These are phyloP conservation scores for Spiromastix sp. DNA, from an alignment of 2,329 filamentous ascomycete genomes.

Conservation along the genomic window DNA sequence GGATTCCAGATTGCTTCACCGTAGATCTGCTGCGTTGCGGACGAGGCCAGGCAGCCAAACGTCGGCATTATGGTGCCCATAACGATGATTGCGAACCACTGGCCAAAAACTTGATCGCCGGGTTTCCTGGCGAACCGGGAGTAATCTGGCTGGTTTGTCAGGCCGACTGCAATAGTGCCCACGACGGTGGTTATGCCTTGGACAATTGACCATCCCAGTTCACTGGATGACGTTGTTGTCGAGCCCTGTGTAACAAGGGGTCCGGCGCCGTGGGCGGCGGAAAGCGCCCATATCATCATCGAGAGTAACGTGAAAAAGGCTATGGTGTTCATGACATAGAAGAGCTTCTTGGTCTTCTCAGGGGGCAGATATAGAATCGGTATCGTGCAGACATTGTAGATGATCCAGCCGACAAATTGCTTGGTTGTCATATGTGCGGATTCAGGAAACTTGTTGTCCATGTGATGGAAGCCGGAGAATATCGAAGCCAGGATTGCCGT, in stretches of 20 bases:
- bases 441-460: conserved; percentile 26
- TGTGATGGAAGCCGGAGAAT: conserved; percentile 24
- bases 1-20: conserved; percentile 35
- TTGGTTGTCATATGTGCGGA: conserved; percentile 24
- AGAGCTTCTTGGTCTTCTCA: conserved; percentile 14
- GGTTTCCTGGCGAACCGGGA: conserved; percentile 33
- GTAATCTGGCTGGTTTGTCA: conserved; percentile 38
- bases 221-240: conserved; percentile 5
- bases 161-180: conserved; percentile 35
- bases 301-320: conserved; percentile 6
- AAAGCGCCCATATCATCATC: no score
- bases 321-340: conserved; percentile 2
- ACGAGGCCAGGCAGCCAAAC: conserved; percentile 29
- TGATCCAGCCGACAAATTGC: conserved; percentile 26
- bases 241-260: conserved; percentile 7
- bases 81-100: conserved; percentile 28
- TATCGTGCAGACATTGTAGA: conserved; percentile 27
- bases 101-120: conserved; percentile 33
- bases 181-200: conserved; percentile 33
- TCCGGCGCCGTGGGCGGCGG: no score
- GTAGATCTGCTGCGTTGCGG: conserved; percentile 22
- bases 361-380: conserved; percentile 36
- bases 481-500: conserved; percentile 22
- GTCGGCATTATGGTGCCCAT: conserved; percentile 30
- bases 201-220: conserved; percentile 29